These are phyloP conservation scores for Knufia fluminis DNA, from an alignment of 2,329 filamentous ascomycete species.

Conservation along the genomic window DNA sequence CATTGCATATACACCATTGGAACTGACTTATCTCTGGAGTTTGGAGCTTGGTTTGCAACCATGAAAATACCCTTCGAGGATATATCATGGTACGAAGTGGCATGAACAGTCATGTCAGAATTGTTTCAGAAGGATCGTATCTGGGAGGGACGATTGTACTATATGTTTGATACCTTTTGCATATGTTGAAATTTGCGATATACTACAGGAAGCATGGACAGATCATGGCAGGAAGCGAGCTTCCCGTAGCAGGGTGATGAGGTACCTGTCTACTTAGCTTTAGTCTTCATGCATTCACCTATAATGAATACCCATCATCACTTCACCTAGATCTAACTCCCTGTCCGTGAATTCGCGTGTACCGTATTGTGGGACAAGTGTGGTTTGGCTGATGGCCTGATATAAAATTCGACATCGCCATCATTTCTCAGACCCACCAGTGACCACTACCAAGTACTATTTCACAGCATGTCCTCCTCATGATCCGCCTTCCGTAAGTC, in stretches of 20 bases:
- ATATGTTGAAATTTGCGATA: constrained; percentile 5
- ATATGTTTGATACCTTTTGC: constrained; percentile 6
- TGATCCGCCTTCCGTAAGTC: too few relatives aligned
- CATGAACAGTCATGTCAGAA: not conserved
- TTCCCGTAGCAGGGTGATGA: not conserved
- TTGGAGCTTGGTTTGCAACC: not conserved
- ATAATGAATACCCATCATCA: constrained; percentile 2
- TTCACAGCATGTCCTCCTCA: too few relatives aligned
- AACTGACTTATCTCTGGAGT: not conserved
- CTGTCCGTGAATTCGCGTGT: too few relatives aligned
- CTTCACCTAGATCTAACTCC: not conserved
- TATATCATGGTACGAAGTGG: not conserved
- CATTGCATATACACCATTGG: constrained; percentile 1
- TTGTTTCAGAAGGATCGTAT: not conserved
- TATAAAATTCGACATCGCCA: too few relatives aligned
- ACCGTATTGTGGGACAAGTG: too few relatives aligned
- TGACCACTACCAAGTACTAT: too few relatives aligned
- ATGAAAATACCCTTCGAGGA: not conserved
- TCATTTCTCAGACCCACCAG: too few relatives aligned
- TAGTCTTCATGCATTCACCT: not conserved
- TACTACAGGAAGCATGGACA: not conserved
- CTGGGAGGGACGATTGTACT: constrained; percentile 6
- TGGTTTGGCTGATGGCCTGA: too few relatives aligned
- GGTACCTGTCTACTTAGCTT: not conserved
- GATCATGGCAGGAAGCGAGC: not conserved